Evolutionary conservation across 2,329 filamentous ascomycete species (phyloP).

Genomic region (Trichophyton mentagrophytes): DNA sequence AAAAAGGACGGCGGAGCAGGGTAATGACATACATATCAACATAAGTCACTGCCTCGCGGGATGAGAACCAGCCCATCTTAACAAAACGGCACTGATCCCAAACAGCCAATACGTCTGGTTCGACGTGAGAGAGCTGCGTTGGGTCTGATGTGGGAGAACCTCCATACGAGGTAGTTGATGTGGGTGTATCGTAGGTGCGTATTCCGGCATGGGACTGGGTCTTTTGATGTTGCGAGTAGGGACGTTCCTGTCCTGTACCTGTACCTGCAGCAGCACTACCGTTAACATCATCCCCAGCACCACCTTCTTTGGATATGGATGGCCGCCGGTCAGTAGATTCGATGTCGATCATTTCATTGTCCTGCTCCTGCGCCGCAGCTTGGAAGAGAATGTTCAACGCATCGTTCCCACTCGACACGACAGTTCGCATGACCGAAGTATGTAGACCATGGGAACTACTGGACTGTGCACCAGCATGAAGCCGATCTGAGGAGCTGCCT

Average conservation of each 20-base stretch:
- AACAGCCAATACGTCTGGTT: constrained; percentile 29
- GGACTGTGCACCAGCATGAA: not conserved
- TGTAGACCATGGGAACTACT: constrained; percentile 24
- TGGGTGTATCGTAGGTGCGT: constrained; percentile 27
- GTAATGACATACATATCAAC: constrained; percentile 34
- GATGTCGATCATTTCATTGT: constrained; percentile 13
- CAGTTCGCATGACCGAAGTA: constrained; percentile 35
- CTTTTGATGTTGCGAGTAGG: constrained; percentile 15
- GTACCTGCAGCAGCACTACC: not conserved
- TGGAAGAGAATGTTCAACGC: constrained; percentile 42
- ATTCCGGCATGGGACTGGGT: constrained; percentile 7
- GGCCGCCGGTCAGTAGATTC: not conserved
- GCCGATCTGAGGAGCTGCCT: constrained; percentile 1
- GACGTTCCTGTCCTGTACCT: constrained; percentile 10
- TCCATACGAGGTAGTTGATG: constrained; percentile 11
- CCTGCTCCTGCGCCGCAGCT: constrained; percentile 33
- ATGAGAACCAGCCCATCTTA: constrained; percentile 44
- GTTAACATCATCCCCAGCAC: not conserved
- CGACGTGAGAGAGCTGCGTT: constrained; percentile 20
- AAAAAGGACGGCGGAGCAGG: not conserved
- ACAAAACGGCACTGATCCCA: constrained; percentile 43
- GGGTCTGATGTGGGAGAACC: constrained; percentile 17
- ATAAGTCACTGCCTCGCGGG: constrained; percentile 42
- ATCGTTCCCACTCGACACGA: constrained; percentile 43
- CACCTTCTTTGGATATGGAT: not conserved